Evolutionary conservation across 2,329 filamentous ascomycete genomes (phyloP), one percentile per base, ranked within the genome.

Genomic region (Fusarium beomiforme): DNA sequence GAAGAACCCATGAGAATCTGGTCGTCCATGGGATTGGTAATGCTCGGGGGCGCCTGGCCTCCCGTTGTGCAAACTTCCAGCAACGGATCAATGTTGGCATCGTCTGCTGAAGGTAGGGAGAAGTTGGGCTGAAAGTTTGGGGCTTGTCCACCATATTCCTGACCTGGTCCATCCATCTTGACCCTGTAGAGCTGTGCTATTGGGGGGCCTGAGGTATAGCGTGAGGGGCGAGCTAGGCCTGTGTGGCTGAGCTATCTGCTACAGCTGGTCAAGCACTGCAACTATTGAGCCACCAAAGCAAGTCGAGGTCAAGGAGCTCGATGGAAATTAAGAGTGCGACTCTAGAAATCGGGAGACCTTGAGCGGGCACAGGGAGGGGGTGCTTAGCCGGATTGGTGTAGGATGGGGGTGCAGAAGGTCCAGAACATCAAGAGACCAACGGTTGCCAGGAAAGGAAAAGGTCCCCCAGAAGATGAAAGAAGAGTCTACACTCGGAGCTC

Each of bases 51-150:
- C n/a, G 50, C 19, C 14, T 29, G 14, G 17, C 34, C 41, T 21
- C 21, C 13, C 13, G 37, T 24, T 13, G 68, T 49, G 19, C 53
- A 51, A 16, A 36, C 31, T 26, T 42, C 37, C 24, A 76, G 70
- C 42, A 75, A 46, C 5, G 73, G 73, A 10, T 76, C 70, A 8
- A 75, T 73, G 36, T 58, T 55, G 34, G 44, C 31, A 36, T 76
- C 59, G 7, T 61, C 23, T 9, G 26, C 24, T 23, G 33, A 47
- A 16, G 29, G 24, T 26, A 53, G 17, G n/a, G 24, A 26, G 39
- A 29, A 63, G 31, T 54, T 49, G 42, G 19, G 31, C 21, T 31
- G 53, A 8, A 57, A 57, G n/a, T 19, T 13, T 2, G 21, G 61
- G 19, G 21, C 24, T 17, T 41, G 24, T 42, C 55, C 24, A 43